Percentiles rank a stretch among this genome's conserved stretches.
These are phyloP conservation scores for Jacaranda copaia DNA, from an alignment of 257 asterid genomes.

Conservation along the genomic window DNA sequence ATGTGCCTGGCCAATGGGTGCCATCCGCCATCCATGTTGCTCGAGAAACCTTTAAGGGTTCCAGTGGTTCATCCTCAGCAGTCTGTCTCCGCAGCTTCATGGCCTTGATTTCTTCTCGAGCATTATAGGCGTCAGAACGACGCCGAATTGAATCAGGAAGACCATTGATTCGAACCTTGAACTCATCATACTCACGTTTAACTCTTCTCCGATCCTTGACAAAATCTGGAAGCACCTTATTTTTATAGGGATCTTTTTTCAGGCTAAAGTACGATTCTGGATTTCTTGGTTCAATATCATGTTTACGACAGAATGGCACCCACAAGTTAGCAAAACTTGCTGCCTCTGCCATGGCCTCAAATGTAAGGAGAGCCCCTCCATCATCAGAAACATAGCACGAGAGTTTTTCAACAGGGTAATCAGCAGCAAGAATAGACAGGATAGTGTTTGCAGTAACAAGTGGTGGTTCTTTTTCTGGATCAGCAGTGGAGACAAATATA, in stretches of 20 bases:
- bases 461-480: slow-evolving; percentile 89
- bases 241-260: slow-evolving; percentile 77
- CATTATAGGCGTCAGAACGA: slow-evolving; percentile 80
- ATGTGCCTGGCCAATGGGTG: slow-evolving; percentile 90
- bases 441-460: slow-evolving; percentile 84
- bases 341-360: slow-evolving; percentile 92
- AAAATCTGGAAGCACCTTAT: slow-evolving; percentile 72
- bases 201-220: slow-evolving; percentile 85
- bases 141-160: slow-evolving; percentile 80
- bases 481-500: slow-evolving; percentile 82
- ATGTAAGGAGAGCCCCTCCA: slow-evolving; percentile 83
- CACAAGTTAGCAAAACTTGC: slow-evolving; percentile 82
- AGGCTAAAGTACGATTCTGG: slow-evolving; percentile 72
- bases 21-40: slow-evolving; percentile 97
- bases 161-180: slow-evolving; percentile 77
- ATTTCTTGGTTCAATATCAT: slow-evolving; percentile 70
- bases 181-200: slow-evolving; percentile 84
- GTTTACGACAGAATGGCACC: slow-evolving; percentile 87
- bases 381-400: slow-evolving; percentile 84
- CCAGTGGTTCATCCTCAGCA: slow-evolving; percentile 56
- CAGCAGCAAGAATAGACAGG: slow-evolving; percentile 75
- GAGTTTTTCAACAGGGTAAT: slow-evolving; percentile 82
- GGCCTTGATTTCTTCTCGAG: slow-evolving; percentile 79
- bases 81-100: slow-evolving; percentile 67
- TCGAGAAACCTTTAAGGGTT: slow-evolving; percentile 65